A percentile compares a stretch with the other conserved stretches of the same genome.
These are phyloP conservation scores for Rutstroemia sp. DNA, from an alignment of 2,329 filamentous ascomycete species.

Conservation along the genomic window DNA sequence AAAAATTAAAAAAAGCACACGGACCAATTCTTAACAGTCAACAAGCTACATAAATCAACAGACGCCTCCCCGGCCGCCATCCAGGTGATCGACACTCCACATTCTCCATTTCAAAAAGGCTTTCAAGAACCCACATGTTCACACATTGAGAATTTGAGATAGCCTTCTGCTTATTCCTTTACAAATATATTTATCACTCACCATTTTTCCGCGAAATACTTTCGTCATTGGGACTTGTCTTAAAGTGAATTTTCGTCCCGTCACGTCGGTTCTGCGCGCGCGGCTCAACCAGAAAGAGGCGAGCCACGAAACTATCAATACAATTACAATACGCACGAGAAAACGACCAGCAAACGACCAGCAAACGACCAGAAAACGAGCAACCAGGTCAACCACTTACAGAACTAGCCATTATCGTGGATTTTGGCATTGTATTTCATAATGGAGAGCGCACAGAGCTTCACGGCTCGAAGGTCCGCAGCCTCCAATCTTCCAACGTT, in stretches of 20 bases:
- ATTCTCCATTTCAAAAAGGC: constrained; percentile 17
- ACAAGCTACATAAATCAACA: constrained; percentile 26
- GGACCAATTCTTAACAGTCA: neutral
- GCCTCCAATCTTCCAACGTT: constrained; percentile 62
- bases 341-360: neutral
- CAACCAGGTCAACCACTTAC: too few species aligned
- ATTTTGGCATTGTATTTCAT: constrained; percentile 21
- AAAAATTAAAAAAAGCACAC: neutral
- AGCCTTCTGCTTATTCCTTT: neutral
- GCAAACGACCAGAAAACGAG: neutral
- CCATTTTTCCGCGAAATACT: neutral
- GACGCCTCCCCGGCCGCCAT: constrained; percentile 31
- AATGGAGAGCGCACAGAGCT: constrained; percentile 55
- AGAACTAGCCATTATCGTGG: neutral
- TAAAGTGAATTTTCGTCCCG: too few species aligned
- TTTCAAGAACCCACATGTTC: neutral
- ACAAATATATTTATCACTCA: neutral
- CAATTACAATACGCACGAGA: neutral
- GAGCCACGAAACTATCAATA: neutral
- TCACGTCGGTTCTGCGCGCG: too few species aligned
- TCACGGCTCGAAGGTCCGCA: constrained; percentile 63
- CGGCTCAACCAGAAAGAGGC: neutral
- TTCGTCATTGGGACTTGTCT: neutral
- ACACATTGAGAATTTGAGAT: neutral
- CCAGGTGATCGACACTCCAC: constrained; percentile 35